These are phyloP conservation scores for Castanea crenata DNA, from an alignment of 306 rosid genomes.

Conservation along the genomic window DNA sequence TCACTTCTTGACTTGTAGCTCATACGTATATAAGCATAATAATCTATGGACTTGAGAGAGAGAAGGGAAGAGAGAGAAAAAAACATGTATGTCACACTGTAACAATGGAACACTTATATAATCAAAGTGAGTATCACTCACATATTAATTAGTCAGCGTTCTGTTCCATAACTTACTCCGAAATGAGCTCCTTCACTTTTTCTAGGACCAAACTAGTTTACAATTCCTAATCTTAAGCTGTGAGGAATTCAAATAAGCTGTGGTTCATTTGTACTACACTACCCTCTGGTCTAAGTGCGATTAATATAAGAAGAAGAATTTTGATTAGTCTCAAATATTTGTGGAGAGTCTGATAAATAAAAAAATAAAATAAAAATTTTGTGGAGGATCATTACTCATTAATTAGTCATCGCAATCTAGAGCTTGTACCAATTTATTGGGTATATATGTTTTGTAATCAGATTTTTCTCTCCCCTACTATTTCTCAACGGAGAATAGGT, in stretches of 20 bases:
- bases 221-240: neutral
- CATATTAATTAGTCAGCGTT: neutral
- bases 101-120: neutral
- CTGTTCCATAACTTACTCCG: neutral
- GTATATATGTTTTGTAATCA: no score
- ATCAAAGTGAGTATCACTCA: neutral
- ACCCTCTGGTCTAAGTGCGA: neutral
- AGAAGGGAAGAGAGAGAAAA: neutral
- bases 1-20: neutral
- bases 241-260: no score
- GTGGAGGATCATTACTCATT: no score
- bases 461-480: no score
- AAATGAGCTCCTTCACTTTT: neutral
- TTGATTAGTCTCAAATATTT: neutral
- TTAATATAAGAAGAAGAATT: neutral
- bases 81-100: neutral
- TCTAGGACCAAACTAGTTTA: neutral
- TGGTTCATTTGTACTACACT: no score
- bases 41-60: neutral
- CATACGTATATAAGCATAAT: neutral
- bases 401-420: no score
- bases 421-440: no score
- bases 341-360: neutral
- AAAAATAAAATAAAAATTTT: neutral
- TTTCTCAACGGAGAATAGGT: no score